Percentiles rank a stretch among this genome's conserved stretches.
These are phyloP conservation scores for Elsinoe ampelina DNA, from an alignment of 2,329 filamentous ascomycete species.

Conservation along the genomic window DNA sequence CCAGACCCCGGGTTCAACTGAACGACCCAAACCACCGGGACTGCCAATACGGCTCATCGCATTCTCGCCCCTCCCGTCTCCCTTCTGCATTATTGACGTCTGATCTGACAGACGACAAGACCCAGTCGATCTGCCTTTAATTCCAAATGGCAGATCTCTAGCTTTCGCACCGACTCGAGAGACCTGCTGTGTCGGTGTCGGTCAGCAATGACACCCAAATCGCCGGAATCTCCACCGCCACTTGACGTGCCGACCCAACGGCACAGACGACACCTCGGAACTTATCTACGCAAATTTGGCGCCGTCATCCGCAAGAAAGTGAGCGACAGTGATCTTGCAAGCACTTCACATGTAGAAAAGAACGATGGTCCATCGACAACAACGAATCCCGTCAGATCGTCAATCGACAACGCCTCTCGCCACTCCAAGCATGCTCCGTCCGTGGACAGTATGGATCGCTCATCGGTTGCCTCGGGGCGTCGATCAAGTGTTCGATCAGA, in stretches of 20 bases:
- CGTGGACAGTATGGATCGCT: constrained; percentile 2
- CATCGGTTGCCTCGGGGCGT: neutral
- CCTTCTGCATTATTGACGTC: neutral
- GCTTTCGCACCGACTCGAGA: neutral
- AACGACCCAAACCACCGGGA: constrained; percentile 5
- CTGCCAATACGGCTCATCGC: neutral
- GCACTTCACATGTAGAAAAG: neutral
- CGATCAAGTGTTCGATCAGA: neutral
- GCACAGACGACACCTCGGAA: constrained; percentile 5
- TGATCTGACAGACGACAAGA: neutral
- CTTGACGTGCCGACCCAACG: constrained; percentile 8
- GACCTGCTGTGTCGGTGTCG: neutral
- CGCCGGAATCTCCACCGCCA: constrained; percentile 3
- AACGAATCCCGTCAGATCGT: neutral
- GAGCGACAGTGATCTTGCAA: neutral
- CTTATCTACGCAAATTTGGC: constrained; percentile 9
- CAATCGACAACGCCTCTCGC: neutral
- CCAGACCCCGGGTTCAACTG: constrained; percentile 8
- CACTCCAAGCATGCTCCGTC: neutral
- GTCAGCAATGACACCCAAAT: constrained; percentile 1
- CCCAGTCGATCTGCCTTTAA: neutral
- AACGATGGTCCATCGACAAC: neutral
- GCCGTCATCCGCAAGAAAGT: constrained; percentile 7
- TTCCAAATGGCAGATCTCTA: constrained; percentile 10
- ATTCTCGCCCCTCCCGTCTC: neutral